Conservation (phyloP, 345 rosid species). For the Draba incana region DNA sequence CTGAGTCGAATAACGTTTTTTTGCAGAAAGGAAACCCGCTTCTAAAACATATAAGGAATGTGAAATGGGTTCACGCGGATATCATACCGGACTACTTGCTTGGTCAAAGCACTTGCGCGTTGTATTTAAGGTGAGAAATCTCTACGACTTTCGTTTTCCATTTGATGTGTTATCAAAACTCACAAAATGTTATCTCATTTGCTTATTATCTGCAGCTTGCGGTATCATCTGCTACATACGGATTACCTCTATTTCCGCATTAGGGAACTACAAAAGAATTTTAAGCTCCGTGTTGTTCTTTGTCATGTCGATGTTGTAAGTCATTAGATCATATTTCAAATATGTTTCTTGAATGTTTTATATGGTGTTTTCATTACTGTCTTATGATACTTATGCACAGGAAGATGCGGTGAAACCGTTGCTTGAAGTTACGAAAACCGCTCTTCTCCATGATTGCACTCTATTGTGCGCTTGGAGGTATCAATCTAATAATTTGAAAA, state of each 20-base stretch:
- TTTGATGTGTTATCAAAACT: not conserved
- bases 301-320: slow-evolving; percentile 97
- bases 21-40: slow-evolving; percentile 95
- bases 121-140: slow-evolving; percentile 68
- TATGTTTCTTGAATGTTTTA: not conserved
- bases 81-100: slow-evolving; percentile 78
- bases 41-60: slow-evolving; percentile 85
- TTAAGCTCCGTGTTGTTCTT: slow-evolving; percentile 79
- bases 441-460: slow-evolving; percentile 91
- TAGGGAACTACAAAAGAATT: slow-evolving; percentile 87
- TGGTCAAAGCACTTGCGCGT: slow-evolving; percentile 82
- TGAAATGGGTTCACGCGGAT: slow-evolving; percentile 81
- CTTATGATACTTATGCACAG: slow-evolving; percentile 45
- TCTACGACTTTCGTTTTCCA: not conserved
- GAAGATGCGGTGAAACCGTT: slow-evolving; percentile 81
- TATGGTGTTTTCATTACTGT: not conserved
- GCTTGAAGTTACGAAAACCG: slow-evolving; percentile 79
- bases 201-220: slow-evolving; percentile 54
- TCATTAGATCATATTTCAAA: not conserved
- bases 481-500: not conserved
- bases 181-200: not conserved
- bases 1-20: not conserved
- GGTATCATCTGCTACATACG: slow-evolving; percentile 91
- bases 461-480: slow-evolving; percentile 90
- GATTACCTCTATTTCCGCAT: slow-evolving; percentile 91